These are phyloP conservation scores for Nakaseomyces delphensis DNA, from an alignment of 1,139 yeast genomes.

Conservation along the genomic window DNA sequence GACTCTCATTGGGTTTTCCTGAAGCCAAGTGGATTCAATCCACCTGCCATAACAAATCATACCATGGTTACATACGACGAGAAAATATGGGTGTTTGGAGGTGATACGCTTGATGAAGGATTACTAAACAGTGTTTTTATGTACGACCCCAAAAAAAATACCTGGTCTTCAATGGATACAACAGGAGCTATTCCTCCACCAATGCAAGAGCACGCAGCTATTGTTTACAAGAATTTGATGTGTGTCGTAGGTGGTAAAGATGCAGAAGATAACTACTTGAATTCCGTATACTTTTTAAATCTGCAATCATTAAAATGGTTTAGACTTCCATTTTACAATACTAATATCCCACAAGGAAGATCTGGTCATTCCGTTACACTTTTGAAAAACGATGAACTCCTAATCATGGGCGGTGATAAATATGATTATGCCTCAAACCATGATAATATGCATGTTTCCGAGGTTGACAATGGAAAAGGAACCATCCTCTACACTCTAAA, in stretches of 20 bases:
- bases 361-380: conserved; percentile 92
- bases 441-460: conserved; percentile 36
- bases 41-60: conserved; percentile 90
- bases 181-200: conserved; percentile 72
- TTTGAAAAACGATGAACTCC: conserved; percentile 51
- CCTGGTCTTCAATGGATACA: conserved; percentile 46
- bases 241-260: conserved; percentile 89
- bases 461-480: conserved; percentile 42
- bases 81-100: conserved; percentile 87
- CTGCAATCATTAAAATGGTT: conserved; percentile 67
- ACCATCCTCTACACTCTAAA: conserved; percentile 63
- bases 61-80: conserved; percentile 75
- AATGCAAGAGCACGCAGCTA: conserved; percentile 84
- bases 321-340: conserved; percentile 45
- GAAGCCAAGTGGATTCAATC: conserved; percentile 46
- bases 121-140: conserved; percentile 76
- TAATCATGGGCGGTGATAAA: conserved; percentile 90
- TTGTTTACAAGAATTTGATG: conserved; percentile 70
- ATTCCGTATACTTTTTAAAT: conserved; percentile 67
- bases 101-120: conserved; percentile 61
- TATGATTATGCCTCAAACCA: conserved; percentile 50
- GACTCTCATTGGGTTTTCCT: conserved; percentile 78
- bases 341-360: conserved; percentile 65
- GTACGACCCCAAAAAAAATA: conserved; percentile 61
- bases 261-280: conserved; percentile 60